Evolutionary conservation across 1,284 basidiomycete species (phyloP), one percentile per base, ranked within the genome.

Genomic region (Sphaerobolus stellatus): DNA sequence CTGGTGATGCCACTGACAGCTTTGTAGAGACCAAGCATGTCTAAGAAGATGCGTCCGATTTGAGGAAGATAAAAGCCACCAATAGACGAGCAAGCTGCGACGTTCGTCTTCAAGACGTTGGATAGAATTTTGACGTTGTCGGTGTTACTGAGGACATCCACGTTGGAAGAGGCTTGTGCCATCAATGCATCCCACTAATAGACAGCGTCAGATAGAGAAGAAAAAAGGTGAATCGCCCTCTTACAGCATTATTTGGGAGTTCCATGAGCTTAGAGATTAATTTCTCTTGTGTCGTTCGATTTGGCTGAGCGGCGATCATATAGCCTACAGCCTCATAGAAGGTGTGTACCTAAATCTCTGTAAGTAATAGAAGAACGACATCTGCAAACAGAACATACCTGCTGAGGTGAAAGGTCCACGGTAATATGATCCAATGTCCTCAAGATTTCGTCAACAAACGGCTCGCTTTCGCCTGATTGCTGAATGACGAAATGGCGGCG

Each of bases 51-150:
- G 25, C 80, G 72, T 5, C 77, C 79, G 29, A 84, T 75, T 63
- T 84, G 82, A 9, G 82, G 82, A 11, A 81, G 69, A 73, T 82
- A 84, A 72, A 80, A 82, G 38, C 77, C 72, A 20, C 82, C 82
- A 54, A 83, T 82, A 28, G 80, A 82, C 5, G 75, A 74, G 67
- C 82, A 84, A 1, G 82, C 81, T 2, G 82, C 79, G 14, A 83
- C 82, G 66, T 84, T 84, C 22, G 82, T 84, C 72, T 84, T 84
- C 60, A 84, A 75, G 50, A 84, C 79, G 63, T 84, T 83, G 27
- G 78, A 77, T 46, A 84, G 71, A 61, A 83, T 80, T 70, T 84
- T 83, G 70, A 83, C 79, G 64, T 83, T 83, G 34, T 83, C 81
- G 2, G 77, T 66, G 61, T 78, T 78, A 49, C 74, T 71, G 20